Evolutionary conservation across 257 asterid genomes (phyloP), one percentile per base, ranked within the genome.

Genomic region (Petrea volubilis): DNA sequence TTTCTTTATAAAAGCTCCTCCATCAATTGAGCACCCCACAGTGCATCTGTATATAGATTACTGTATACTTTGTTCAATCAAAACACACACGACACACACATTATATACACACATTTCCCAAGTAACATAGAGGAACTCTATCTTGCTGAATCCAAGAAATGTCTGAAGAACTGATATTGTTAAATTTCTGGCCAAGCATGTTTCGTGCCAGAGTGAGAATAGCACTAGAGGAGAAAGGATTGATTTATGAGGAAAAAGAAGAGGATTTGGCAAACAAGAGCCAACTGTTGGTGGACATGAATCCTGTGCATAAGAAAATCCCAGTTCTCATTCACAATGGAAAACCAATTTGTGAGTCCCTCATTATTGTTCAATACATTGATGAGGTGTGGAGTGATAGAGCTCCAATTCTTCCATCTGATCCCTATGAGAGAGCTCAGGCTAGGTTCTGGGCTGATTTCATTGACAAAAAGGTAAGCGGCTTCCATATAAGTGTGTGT

Each of bases 281-380:
- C 12, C 28, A 49, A 1, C 57, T 79, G 57, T 62, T 79, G 1
- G 25, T 66, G 12, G 27, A 79, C 0, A 70, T 74, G 78, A 79
- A 79, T 33, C 83, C 83, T 0, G 27, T 74, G 17, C 72, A 79
- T 51, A 74, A 79, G 68, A 79, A 74, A 61, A 4, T 79, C 7
- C 77, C 79, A 5, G 74, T 74, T 5, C 23, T 78, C 21, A 72
- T 77, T 47, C 79, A 74, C 34, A 69, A 78, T 44, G 77, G 79
- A 0, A 78, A 69, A 31, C 74, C 83, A 4, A 8, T 78, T 0
- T 74, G 70, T 58, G 79, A 78, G 59, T 78, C 83, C 1, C 21
- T 55, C 0, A 49, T 63, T 20, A 69, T 23, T 1, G 74, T 78
- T 17, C 51, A 78, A 33, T 78, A 74, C n/a, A 78, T 74, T 34